Evolutionary conservation across 1,284 basidiomycete species (phyloP).

Genomic region (Ganoderma multipileum): DNA sequence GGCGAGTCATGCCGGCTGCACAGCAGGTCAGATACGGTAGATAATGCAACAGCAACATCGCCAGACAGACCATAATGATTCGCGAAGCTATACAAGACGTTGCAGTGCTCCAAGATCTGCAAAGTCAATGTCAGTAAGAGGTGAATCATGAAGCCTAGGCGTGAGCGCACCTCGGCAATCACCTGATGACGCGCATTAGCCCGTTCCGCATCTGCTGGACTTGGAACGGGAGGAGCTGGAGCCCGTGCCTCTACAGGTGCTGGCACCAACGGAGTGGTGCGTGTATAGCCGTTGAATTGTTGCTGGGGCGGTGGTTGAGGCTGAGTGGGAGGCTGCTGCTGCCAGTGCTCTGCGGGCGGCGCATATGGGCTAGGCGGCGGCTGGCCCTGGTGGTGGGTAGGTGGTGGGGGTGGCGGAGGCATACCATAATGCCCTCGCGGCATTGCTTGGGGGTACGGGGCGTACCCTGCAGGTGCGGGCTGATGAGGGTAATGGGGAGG

Average conservation of each 20-base stretch:
- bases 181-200: constrained; percentile 32
- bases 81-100: constrained; percentile 65
- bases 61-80: constrained; percentile 59
- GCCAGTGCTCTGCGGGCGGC: constrained; percentile 44
- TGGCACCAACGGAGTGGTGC: constrained; percentile 43
- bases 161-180: constrained; percentile 31
- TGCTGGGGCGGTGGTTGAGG: constrained; percentile 31
- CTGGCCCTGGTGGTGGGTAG: constrained; percentile 38
- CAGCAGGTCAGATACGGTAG: background rate
- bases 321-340: constrained; percentile 38
- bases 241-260: constrained; percentile 43
- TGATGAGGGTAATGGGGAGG: constrained; percentile 34
- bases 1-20: constrained; percentile 54
- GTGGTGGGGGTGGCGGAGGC: constrained; percentile 37
- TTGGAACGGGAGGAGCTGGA: constrained; percentile 16
- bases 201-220: constrained; percentile 29
- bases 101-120: constrained; percentile 69
- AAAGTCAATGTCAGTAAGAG: constrained; percentile 19
- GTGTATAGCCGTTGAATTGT: constrained; percentile 34
- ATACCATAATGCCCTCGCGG: constrained; percentile 33
- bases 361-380: constrained; percentile 34
- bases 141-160: constrained; percentile 14
- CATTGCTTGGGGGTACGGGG: constrained; percentile 35
- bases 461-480: constrained; percentile 29
- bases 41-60: background rate